These are phyloP conservation scores for Gremmenia infestans DNA, from an alignment of 2,329 filamentous ascomycete species.

Conservation along the genomic window DNA sequence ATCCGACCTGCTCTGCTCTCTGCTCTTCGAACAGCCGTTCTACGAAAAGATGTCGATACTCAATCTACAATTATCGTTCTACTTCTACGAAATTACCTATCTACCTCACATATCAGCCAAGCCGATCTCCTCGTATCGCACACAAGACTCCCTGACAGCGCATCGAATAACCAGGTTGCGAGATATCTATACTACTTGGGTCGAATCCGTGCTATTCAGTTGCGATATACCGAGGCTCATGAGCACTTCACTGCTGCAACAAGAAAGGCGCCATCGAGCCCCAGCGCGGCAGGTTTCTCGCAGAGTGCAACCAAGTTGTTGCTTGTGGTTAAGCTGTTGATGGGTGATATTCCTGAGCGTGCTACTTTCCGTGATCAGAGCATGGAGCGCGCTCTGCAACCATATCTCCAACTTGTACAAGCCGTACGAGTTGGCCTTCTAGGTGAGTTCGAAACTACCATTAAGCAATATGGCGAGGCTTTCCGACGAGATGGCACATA, in stretches of 20 bases:
- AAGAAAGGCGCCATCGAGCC: slow-evolving; percentile 87
- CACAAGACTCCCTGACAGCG: slow-evolving; percentile 89
- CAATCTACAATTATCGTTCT: slow-evolving; percentile 94
- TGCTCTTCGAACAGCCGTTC: slow-evolving; percentile 87
- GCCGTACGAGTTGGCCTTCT: slow-evolving; percentile 95
- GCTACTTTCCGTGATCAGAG: slow-evolving; percentile 86
- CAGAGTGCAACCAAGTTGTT: slow-evolving; percentile 96
- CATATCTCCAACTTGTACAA: slow-evolving; percentile 90
- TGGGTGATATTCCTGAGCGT: slow-evolving; percentile 97
- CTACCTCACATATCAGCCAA: slow-evolving; percentile 93
- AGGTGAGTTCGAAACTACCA: slow-evolving; percentile 84
- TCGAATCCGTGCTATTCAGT: slow-evolving; percentile 91
- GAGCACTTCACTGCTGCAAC: slow-evolving; percentile 90
- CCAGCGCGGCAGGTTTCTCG: slow-evolving; percentile 87
- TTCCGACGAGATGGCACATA: slow-evolving; percentile 96
- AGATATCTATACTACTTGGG: slow-evolving; percentile 97
- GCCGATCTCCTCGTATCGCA: slow-evolving; percentile 94
- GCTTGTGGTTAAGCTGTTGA: slow-evolving; percentile 90
- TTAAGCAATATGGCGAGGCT: slow-evolving; percentile 72
- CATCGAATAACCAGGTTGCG: slow-evolving; percentile 96
- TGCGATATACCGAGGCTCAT: slow-evolving; percentile 95
- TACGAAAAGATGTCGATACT: slow-evolving; percentile 96
- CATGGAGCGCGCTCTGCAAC: slow-evolving; percentile 81
- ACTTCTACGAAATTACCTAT: slow-evolving; percentile 90
- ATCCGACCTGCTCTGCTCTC: slow-evolving; percentile 83